Percentiles rank a stretch among this genome's conserved stretches.
Conservation (phyloP, 1,139 yeast genomes). For the Zhuliangozyma parablackwelliae region DNA sequence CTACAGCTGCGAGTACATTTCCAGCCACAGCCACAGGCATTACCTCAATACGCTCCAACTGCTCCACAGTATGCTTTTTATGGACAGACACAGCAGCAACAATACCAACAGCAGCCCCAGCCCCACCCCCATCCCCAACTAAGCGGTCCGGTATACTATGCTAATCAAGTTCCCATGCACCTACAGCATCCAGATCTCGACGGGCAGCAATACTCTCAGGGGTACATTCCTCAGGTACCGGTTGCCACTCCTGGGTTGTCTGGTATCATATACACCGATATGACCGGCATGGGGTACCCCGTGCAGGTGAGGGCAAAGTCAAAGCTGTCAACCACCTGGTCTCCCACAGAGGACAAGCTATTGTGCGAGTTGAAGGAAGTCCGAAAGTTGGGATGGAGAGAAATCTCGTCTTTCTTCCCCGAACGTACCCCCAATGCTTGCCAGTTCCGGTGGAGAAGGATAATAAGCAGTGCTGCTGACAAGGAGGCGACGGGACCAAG, state of each 20-base stretch:
- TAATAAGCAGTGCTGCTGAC: constrained; percentile 22
- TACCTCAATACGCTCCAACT: too few relatives aligned
- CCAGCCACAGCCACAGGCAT: too few relatives aligned
- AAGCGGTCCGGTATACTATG: not conserved
- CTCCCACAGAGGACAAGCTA: constrained; percentile 35
- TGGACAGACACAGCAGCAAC: constrained; percentile 1
- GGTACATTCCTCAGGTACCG: too few relatives aligned
- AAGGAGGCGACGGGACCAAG: constrained; percentile 4
- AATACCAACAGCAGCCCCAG: constrained; percentile 1
- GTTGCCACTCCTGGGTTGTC: too few relatives aligned
- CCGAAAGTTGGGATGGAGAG: constrained; percentile 45
- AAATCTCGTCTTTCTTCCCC: constrained; percentile 37
- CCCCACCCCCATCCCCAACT: constrained; percentile 1
- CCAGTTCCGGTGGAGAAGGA: constrained; percentile 45
- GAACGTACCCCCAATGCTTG: constrained; percentile 47
- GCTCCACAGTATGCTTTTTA: too few relatives aligned
- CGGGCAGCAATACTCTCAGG: too few relatives aligned
- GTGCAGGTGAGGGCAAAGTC: constrained; percentile 10
- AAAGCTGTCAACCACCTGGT: constrained; percentile 37
- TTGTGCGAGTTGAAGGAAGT: constrained; percentile 35
- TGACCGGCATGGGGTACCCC: too few relatives aligned
- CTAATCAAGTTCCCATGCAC: not conserved
- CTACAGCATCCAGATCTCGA: too few relatives aligned
- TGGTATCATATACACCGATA: too few relatives aligned
- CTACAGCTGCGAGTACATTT: too few relatives aligned